These are phyloP conservation scores for Rhododendron simsii DNA, from an alignment of 148 eudicot species.

Conservation along the genomic window DNA sequence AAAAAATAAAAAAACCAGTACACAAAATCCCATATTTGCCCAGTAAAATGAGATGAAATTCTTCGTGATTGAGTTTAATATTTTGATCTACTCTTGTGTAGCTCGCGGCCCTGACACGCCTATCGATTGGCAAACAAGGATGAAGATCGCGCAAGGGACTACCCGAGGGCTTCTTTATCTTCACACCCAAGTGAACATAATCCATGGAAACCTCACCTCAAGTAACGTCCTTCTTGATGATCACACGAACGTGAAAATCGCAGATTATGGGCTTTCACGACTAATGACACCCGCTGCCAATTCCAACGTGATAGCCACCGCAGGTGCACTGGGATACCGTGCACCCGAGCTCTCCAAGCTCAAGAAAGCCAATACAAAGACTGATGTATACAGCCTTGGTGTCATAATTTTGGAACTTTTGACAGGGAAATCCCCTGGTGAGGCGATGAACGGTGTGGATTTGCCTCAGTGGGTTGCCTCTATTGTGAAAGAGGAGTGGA, in stretches of 20 bases:
- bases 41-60: neutral
- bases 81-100: conserved; percentile 18
- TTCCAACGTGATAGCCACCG: conserved; percentile 68
- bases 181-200: conserved; percentile 58
- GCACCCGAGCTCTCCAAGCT: conserved; percentile 89
- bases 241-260: conserved; percentile 37
- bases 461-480: conserved; percentile 94
- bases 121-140: conserved; percentile 63
- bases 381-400: conserved; percentile 80
- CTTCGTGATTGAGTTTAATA: neutral
- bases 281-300: conserved; percentile 77
- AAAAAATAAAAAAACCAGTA: neutral
- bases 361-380: conserved; percentile 71
- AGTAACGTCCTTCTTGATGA: conserved; percentile 80
- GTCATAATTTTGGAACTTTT: conserved; percentile 73
- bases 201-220: conserved; percentile 83
- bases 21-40: neutral
- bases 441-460: conserved; percentile 68
- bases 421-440: conserved; percentile 82
- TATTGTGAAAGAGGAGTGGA: conserved; percentile 82
- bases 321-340: conserved; percentile 78
- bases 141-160: conserved; percentile 63
- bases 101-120: conserved; percentile 57
- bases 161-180: conserved; percentile 64
- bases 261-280: conserved; percentile 76